Conservation (phyloP, 208 protist species). For the Wallacemonas sp. region DNA sequence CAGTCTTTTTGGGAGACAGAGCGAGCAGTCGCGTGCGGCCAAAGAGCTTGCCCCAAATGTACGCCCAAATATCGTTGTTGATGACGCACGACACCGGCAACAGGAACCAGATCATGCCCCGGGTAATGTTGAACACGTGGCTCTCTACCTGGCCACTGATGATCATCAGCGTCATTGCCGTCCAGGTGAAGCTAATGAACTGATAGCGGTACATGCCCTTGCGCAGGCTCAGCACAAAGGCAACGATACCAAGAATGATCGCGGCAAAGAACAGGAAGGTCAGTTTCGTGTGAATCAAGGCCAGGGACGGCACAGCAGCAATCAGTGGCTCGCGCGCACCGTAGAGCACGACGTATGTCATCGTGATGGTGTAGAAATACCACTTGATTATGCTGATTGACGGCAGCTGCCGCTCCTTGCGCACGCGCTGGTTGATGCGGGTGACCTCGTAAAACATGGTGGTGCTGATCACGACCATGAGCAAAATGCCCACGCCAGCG, state of each 20-base stretch:
- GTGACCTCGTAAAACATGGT: slow-evolving; percentile 91
- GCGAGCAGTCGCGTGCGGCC: slow-evolving; percentile 79
- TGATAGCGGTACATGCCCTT: slow-evolving; percentile 92
- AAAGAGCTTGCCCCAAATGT: slow-evolving; percentile 92
- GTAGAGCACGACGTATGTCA: slow-evolving; percentile 41
- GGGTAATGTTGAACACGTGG: slow-evolving; percentile 84
- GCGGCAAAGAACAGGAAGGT: slow-evolving; percentile 69
- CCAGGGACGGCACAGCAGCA: slow-evolving; percentile 58
- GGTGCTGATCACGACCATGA: slow-evolving; percentile 67
- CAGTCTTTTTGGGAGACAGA: slow-evolving; percentile 92
- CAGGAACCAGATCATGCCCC: slow-evolving; percentile 93
- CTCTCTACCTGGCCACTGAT: slow-evolving; percentile 61
- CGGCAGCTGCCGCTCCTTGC: slow-evolving; percentile 78
- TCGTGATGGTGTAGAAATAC: slow-evolving; percentile 72
- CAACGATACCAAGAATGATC: slow-evolving; percentile 78
- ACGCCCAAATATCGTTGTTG: slow-evolving; percentile 93
- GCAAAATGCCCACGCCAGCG: slow-evolving; percentile 59
- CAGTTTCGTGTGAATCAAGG: slow-evolving; percentile 47
- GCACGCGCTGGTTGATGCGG: slow-evolving; percentile 77
- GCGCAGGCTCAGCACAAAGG: slow-evolving; percentile 86
- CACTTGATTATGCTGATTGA: slow-evolving; percentile 76
- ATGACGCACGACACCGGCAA: slow-evolving; percentile 88
- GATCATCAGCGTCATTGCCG: slow-evolving; percentile 83
- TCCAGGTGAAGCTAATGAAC: slow-evolving; percentile 92
- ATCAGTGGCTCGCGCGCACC: slow-evolving; percentile 60